A percentile compares a stretch with the other conserved stretches of the same genome.
Conservation (phyloP, 495 filamentous ascomycete species). For the Talaromyces wortmannii region DNA sequence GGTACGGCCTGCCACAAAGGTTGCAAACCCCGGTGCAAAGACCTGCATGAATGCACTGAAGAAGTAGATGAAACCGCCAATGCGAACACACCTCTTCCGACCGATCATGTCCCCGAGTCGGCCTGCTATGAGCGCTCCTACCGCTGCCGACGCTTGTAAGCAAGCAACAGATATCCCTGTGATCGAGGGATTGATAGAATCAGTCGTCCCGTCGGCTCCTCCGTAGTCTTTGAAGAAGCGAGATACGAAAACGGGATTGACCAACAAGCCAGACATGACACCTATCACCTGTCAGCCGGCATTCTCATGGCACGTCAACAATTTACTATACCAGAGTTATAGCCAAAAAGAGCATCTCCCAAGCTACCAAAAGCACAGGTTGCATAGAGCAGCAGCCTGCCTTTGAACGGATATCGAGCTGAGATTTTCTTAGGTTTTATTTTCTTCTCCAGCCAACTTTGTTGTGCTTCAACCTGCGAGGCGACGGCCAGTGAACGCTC, state of each 20-base stretch:
- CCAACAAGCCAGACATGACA: conserved; percentile 24
- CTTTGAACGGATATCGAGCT: conserved; percentile 19
- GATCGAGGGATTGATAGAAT: conserved; percentile 18
- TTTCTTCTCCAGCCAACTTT: conserved; percentile 18
- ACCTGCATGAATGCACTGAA: conserved; percentile 24
- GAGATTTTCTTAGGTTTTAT: conserved; percentile 18
- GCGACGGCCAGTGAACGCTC: conserved; percentile 10
- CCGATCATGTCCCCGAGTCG: conserved; percentile 23
- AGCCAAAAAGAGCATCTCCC: conserved; percentile 23
- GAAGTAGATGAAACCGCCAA: conserved; percentile 26
- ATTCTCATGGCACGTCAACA: not conserved
- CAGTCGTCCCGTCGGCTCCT: conserved; percentile 15
- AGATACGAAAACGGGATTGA: conserved; percentile 19
- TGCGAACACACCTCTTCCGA: conserved; percentile 22
- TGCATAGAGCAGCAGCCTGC: conserved; percentile 13
- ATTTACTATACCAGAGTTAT: conserved; percentile 16
- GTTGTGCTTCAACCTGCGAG: conserved; percentile 9
- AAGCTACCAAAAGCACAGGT: conserved; percentile 23
- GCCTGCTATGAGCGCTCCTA: conserved; percentile 19
- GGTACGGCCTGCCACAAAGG: conserved; percentile 18
- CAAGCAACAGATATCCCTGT: conserved; percentile 24
- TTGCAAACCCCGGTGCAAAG: conserved; percentile 19
- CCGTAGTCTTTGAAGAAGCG: conserved; percentile 22
- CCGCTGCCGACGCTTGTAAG: conserved; percentile 21
- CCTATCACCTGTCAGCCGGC: conserved; percentile 9